Evolutionary conservation across 1,139 yeast species (phyloP).

Genomic region (Yamadazyma taylorii): DNA sequence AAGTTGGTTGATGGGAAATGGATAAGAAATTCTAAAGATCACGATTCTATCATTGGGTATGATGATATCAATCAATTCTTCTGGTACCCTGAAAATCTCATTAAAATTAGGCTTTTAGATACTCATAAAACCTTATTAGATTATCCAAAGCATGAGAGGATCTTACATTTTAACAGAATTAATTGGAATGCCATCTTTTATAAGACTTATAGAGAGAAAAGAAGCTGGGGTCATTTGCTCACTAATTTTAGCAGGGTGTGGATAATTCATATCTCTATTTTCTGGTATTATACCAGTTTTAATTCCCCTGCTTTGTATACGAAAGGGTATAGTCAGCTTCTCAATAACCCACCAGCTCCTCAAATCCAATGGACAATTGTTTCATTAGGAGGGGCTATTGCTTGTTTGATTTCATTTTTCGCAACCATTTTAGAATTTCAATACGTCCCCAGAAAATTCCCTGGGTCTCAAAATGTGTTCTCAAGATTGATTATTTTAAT

Average conservation of each 20-base stretch:
- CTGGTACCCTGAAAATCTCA: slow-evolving; percentile 72
- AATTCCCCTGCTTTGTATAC: slow-evolving; percentile 81
- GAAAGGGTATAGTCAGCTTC: slow-evolving; percentile 50
- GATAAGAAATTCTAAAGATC: slow-evolving; percentile 61
- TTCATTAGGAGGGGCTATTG: slow-evolving; percentile 70
- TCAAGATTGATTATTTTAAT: slow-evolving; percentile 45
- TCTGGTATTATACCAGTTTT: slow-evolving; percentile 80
- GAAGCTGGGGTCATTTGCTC: slow-evolving; percentile 77
- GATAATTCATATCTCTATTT: slow-evolving; percentile 75
- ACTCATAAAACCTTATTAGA: slow-evolving; percentile 43
- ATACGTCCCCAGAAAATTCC: slow-evolving; percentile 71
- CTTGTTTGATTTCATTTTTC: slow-evolving; percentile 61
- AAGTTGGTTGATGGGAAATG: slow-evolving; percentile 36
- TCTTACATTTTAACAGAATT: slow-evolving; percentile 44
- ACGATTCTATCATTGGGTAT: slow-evolving; percentile 70
- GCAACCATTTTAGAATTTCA: slow-evolving; percentile 63
- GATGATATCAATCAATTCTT: slow-evolving; percentile 85
- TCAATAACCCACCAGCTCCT: slow-evolving; percentile 63
- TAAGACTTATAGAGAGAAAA: slow-evolving; percentile 71
- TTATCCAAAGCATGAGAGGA: slow-evolving; percentile 46
- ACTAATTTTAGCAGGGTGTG: slow-evolving; percentile 81
- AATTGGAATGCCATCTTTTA: slow-evolving; percentile 64
- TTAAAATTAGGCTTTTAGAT: slow-evolving; percentile 43
- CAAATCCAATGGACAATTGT: slow-evolving; percentile 64
- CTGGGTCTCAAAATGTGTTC: slow-evolving; percentile 56